Evolutionary conservation across 1,284 basidiomycete species (phyloP).

Genomic region (Fistulina hepatica): DNA sequence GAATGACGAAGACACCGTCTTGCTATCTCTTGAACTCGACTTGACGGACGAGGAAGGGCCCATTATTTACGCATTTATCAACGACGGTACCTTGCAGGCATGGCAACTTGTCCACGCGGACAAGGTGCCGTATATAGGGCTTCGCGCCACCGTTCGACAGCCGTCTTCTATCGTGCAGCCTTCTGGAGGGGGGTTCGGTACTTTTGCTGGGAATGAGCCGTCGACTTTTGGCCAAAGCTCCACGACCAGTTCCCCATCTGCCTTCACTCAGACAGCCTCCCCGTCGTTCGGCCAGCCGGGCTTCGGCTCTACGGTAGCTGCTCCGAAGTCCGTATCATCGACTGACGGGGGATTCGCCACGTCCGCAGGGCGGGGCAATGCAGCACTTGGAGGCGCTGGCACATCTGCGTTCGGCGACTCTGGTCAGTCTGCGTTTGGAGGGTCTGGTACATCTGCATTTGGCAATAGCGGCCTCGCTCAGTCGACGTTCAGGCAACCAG

Average conservation of each 20-base stretch:
- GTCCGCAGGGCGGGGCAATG: slow-evolving; percentile 1
- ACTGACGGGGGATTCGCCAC: slow-evolving; percentile 12
- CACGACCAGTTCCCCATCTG: slow-evolving; percentile 13
- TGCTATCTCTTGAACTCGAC: slow-evolving; percentile 62
- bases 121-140: slow-evolving; percentile 41
- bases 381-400: slow-evolving; percentile 5
- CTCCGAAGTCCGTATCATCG: slow-evolving; percentile 8
- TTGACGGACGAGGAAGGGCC: slow-evolving; percentile 49
- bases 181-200: slow-evolving; percentile 3
- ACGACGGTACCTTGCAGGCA: slow-evolving; percentile 68
- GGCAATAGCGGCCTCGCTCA: slow-evolving; percentile 4
- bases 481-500: neutral
- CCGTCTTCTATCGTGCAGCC: neutral
- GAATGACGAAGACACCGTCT: slow-evolving; percentile 59
- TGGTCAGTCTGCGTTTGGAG: slow-evolving; percentile 1
- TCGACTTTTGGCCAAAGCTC: slow-evolving; percentile 21
- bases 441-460: slow-evolving; percentile 10
- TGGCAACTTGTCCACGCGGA: slow-evolving; percentile 63
- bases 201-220: neutral
- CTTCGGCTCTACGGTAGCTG: slow-evolving; percentile 13
- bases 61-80: slow-evolving; percentile 67
- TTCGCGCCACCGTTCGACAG: no score
- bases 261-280: slow-evolving; percentile 6
- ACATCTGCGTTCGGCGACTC: slow-evolving; percentile 5
- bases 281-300: slow-evolving; percentile 16